These are phyloP conservation scores for Entelexis paramagnoliae DNA, from an alignment of 1,139 yeast species.

Conservation along the genomic window DNA sequence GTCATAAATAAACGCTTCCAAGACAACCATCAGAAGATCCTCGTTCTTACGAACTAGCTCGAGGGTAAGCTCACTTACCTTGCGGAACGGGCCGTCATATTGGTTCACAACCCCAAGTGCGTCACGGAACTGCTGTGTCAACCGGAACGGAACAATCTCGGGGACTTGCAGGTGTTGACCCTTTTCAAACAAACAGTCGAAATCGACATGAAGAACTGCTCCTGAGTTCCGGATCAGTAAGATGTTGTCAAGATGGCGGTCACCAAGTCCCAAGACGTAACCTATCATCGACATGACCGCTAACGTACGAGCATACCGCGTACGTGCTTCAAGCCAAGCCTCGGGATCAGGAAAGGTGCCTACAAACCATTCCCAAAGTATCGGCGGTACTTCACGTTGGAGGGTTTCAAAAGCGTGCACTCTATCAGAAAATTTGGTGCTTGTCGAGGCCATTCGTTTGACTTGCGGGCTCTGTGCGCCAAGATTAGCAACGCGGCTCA, in stretches of 20 bases:
- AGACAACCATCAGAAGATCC: conserved; percentile 77
- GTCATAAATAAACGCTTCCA: conserved; percentile 88
- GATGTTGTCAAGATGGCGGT: conserved; percentile 89
- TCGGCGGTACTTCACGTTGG: conserved; percentile 49
- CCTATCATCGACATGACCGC: conserved; percentile 99
- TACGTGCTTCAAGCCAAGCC: conserved; percentile 74
- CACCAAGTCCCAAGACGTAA: conserved; percentile 74
- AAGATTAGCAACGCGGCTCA: conserved; percentile 19
- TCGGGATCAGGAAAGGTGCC: conserved; percentile 85
- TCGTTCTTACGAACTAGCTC: conserved; percentile 65
- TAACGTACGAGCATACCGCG: conserved; percentile 60
- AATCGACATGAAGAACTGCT: conserved; percentile 82
- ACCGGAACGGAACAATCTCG: conserved; percentile 86
- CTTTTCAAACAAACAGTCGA: conserved; percentile 86
- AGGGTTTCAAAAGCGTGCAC: conserved; percentile 22
- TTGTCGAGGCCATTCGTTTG: conserved; percentile 9
- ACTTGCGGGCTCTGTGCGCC: conserved; percentile 10
- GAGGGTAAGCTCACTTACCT: conserved; percentile 77
- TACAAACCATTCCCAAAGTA: conserved; percentile 75
- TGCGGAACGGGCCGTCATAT: conserved; percentile 81
- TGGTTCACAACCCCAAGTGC: conserved; percentile 79
- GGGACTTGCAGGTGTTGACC: conserved; percentile 58
- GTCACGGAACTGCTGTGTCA: conserved; percentile 80
- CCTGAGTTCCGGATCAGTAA: conserved; percentile 67
- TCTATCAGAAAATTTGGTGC: conserved; percentile 5